These are phyloP conservation scores for Camellia lanceoleosa DNA, from an alignment of 148 eudicot genomes.

Conservation along the genomic window DNA sequence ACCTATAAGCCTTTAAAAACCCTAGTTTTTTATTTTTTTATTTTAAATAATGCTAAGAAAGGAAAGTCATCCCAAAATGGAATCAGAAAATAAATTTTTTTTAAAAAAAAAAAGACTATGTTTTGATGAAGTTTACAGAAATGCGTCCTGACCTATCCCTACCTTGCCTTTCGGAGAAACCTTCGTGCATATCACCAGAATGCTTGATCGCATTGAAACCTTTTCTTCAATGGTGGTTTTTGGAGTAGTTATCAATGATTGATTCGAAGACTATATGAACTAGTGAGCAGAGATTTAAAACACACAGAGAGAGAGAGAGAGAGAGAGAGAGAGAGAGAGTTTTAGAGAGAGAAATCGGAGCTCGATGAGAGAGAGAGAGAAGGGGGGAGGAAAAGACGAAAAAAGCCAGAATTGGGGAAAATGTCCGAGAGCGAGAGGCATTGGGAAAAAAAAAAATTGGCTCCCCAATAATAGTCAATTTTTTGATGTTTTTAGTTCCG, in stretches of 20 bases:
- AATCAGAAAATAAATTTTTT: neutral
- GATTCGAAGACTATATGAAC: neutral
- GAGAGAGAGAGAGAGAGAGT: slow-evolving; percentile 10
- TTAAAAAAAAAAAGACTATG: neutral
- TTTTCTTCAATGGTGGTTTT: neutral
- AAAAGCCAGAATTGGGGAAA: neutral
- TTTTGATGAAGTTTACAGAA: neutral
- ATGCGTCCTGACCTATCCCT: neutral
- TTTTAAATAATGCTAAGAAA: no score
- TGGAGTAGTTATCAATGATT: neutral
- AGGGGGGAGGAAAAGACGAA: neutral
- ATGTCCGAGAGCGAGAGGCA: neutral
- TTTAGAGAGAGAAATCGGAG: neutral
- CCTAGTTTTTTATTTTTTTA: neutral
- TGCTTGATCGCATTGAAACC: neutral
- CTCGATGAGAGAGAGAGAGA: neutral
- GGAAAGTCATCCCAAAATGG: neutral
- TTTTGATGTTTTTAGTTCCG: neutral
- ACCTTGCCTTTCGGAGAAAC: neutral
- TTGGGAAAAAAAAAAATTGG: no score
- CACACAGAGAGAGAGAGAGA: neutral
- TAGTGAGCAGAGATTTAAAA: neutral
- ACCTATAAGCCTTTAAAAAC: neutral
- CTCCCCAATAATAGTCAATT: neutral
- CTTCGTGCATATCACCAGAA: neutral